A percentile compares a stretch with the other conserved stretches of the same genome.
Conservation (phyloP, 176 grass and related monocot genomes). For the Tillandsia fasciculata region DNA sequence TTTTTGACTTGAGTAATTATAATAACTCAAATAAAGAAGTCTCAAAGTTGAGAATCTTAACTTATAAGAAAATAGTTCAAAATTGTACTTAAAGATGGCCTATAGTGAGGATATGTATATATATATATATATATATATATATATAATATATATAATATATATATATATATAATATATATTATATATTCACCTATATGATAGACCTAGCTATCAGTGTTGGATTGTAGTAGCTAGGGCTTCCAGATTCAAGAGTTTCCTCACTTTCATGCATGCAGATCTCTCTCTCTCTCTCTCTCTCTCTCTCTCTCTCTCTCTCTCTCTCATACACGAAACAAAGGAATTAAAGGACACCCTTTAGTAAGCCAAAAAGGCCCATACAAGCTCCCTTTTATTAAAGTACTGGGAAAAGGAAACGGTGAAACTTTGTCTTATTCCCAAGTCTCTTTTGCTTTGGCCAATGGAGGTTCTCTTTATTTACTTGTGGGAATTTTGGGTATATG, state of each 20-base stretch:
- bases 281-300: constrained; percentile 25
- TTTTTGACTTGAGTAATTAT: too few relatives aligned
- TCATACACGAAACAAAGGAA: constrained; percentile 31
- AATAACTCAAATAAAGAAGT: background rate
- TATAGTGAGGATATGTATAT: background rate
- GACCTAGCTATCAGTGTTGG: too few relatives aligned
- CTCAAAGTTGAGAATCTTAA: constrained; percentile 4
- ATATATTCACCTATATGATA: background rate
- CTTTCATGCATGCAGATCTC: background rate
- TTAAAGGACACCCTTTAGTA: constrained; percentile 24
- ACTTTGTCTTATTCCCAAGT: constrained; percentile 37
- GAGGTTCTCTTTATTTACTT: background rate
- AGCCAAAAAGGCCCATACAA: constrained; percentile 2
- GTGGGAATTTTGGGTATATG: background rate
- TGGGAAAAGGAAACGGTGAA: constrained; percentile 37
- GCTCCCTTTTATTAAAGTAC: constrained; percentile 28
- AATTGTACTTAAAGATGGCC: too few relatives aligned
- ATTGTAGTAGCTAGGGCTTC: background rate
- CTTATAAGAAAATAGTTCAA: constrained; percentile 5
- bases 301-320: constrained; percentile 17
- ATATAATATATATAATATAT: constrained; percentile 11
- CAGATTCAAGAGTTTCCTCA: background rate
- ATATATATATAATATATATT: constrained; percentile 18
- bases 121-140: constrained; percentile 13
- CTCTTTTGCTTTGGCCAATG: constrained; percentile 2